Base-by-base conservation (phyloP, 2,329 filamentous ascomycete genomes). In the Kalaharituber pfeilii region DNA sequence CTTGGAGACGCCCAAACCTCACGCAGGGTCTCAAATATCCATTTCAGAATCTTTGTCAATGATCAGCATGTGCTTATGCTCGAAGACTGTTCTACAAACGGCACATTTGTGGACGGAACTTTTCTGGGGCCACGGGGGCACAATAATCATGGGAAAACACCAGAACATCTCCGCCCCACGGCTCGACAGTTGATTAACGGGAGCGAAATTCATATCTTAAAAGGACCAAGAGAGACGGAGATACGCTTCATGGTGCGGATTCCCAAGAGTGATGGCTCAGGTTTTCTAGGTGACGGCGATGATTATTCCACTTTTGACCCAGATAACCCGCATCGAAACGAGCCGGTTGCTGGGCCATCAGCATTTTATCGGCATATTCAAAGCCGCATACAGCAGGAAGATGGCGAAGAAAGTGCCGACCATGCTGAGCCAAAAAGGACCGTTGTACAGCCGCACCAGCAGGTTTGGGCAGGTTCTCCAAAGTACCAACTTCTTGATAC, bases 31-130 rank as follows among this genome's bases (percentile, higher is more conserved):
- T 96, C 89, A 72, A 95, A 96, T 66, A 75, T 84, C n/a, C 91
- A 98, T 67, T 98, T 96, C 67, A 82, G 86, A 52, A 94, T 98
- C 58, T 94, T 83, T 65, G 75, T 94, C 62, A 98, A 93, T 63
- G 73, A 80, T n/a, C 79, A 85, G 59, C 86, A 84, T 26, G 81
- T 84, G 54, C 75, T 95, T 60, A 94, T 98, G 86, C 72, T 96
- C 11, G 82, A 94, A 67, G 91, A 98, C 65, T 77, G 81, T 66
- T 96, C 91, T 0, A 95, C 87, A n/a, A 98, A 96, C 64, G 91
- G 91, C 26, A 96, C 91, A 3, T 73, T 86, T 56, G 86, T 96
- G 54, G 88, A 96, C 68, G 75, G 18, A 71, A 86, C 30, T 73
- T 98, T 15, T 74, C 70, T 55, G 69, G 73, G 15, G 39, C 24